Evolutionary conservation across 352 stramenopile genomes (phyloP), one percentile per base, ranked within the genome.

Genomic region (Globisporangium spiculum): DNA sequence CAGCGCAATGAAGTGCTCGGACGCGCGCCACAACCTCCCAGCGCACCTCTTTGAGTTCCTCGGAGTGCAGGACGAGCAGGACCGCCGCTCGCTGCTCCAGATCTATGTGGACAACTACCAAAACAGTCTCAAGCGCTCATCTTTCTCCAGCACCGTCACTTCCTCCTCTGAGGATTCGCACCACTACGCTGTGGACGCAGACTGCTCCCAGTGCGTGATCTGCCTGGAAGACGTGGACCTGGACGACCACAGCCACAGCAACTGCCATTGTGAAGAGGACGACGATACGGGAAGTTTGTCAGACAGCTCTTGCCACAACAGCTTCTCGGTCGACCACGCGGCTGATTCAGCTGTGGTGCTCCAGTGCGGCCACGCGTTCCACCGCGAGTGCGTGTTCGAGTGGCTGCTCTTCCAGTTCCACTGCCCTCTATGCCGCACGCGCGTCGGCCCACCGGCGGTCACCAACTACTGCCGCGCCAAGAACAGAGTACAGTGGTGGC

Each of bases 341-440:
- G 27, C 16, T 24, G 54, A 50, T 9, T 50, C 54, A 0, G 30
- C 26, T 3, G 65, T 90, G 50, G 64, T 80, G 20, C 75, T 93
- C 10, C 83, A 78, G 3, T 92, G 86, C 70, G 76, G 78, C 59
- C 86, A 93, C 63, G 65, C 72, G 14, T 93, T 93, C 66, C 86
- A 92, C 74, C 80, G 86, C 22, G 73, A 87, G 38, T 93, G 86
- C 72, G 68, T 93, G 18, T 91, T 87, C 53, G 80, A 91, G 72
- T 93, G 85, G 85, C 72, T 93, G 10, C 60, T 89, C 41, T 88
- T 90, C 68, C 72, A 92, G 67, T 87, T 82, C 68, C 80, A 90
- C 48, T 93, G 85, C 55, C 85, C 85, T 10, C 65, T 91, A 44
- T 93, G 85, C 67, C 77, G 85, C 63, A 75, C 70, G 30, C 84